Evolutionary conservation across 495 filamentous ascomycete genomes (phyloP), one percentile per base, ranked within the genome.

Genomic region (Apodospora peruviana): DNA sequence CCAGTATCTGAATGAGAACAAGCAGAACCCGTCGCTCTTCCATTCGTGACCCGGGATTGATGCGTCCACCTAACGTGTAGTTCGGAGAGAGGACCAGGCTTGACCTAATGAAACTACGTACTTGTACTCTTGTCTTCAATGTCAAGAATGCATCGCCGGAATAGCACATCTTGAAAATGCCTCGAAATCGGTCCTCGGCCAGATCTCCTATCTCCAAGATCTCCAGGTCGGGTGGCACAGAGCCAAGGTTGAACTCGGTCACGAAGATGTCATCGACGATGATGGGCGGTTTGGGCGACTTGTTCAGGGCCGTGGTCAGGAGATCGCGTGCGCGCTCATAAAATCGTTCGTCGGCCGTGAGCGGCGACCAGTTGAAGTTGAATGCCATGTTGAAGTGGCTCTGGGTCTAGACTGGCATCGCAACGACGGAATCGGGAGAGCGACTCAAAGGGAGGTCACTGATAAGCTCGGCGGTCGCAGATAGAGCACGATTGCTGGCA

Each of bases 341-440:
- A 73, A 94, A 94, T 46, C 76, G 76, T 64, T 89, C 90, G 75
- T 96, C 88, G 57, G 91, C 91, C 69, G 91, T 90, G 57, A 98
- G 80, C 63, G 93, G 93, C 79, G 90, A 95, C 93, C 93, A 98
- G 90, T 97, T 98, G 88, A 98, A 97, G 77, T 96, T 96, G 83
- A 98, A 98, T 53, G 93, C 91, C 93, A 98, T 98, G 72, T 67
- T 69, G 69, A 69, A 64, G 57, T 67, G 67, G 63, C 67, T 51
- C 43, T n/a, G 32, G 37, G 24, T 47, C 52, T 61, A 65, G 45
- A 47, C 44, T 46, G 11, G 51, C 65, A 68, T 68, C 51, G 62
- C 62, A 65, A 46, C 48, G 36, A 9, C 7, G 27, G 27, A 14
- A 32, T 32, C 7, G 27, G 7, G 14, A 7, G 27, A n/a, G n/a